Evolutionary conservation across 768 basidiomycete genomes (phyloP), one percentile per base, ranked within the genome.

Genomic region (Auricularia sp.): DNA sequence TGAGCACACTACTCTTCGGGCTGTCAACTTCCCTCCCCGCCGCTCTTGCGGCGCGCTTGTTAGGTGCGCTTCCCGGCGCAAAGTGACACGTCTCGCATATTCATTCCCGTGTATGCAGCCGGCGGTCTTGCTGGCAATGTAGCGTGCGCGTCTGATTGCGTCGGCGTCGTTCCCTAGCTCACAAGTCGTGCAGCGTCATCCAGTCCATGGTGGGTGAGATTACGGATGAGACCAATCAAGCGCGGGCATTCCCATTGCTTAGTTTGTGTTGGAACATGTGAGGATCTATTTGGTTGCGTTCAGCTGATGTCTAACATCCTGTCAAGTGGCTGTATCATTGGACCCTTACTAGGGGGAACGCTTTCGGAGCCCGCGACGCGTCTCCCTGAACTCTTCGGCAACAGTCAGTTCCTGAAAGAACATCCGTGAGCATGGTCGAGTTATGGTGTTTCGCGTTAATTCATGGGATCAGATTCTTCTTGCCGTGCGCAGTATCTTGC

Each of bases 191-290:
- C 8, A 59, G 16, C 44, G 87, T 87, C 35, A 78, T 88, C 34
- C 83, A 86, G 62, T 83, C 84, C 1, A 77, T 86, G 4, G 76
- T 89, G 0, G 82, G 84, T 12, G 87, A 88, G 73, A 76, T 88
- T 23, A 86, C 85, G 10, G 85, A 89, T 67, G 70, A 81, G 18
- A 82, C 81, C 8, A 87, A 89, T 66, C 83, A 86, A 71, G 80
- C 82, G 0, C 68, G 76, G 47, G 83, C 82, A 3, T 85, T 85
- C 66, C 83, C 87, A 12, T 75, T 87, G n/a, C 87, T 83, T 65
- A 82, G 82, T 21, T 69, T 87, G 16, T 79, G 79, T 62, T 87
- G 81, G 81, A 85, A 86, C 6, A 65, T 59, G 56, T 59, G 34
- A 12, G 56, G 11, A 35, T 35, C 21, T 29, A 33, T 59, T 6